Conservation (phyloP, 805 yeast species). For the Torulaspora microellipsoides region DNA sequence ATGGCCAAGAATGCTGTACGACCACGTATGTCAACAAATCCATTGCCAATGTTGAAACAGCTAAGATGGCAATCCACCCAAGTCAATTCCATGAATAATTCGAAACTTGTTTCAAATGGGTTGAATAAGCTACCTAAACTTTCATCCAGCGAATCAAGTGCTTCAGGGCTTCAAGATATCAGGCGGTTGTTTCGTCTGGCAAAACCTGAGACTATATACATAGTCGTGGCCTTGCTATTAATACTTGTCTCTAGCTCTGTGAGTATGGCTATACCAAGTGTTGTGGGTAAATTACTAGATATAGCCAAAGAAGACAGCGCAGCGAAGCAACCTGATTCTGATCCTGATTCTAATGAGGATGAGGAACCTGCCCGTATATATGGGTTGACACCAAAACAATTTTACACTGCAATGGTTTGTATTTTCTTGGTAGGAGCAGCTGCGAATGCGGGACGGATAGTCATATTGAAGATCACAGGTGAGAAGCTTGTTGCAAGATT, state of each 20-base stretch:
- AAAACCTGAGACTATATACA: slow-evolving; percentile 50
- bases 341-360: slow-evolving; percentile 27
- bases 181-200: slow-evolving; percentile 51
- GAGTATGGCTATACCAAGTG: slow-evolving; percentile 73
- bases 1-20: no score
- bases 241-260: slow-evolving; percentile 70
- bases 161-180: slow-evolving; percentile 35
- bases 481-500: slow-evolving; percentile 83
- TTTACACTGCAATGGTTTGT: slow-evolving; percentile 56
- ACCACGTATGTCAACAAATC: no score
- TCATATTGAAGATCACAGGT: slow-evolving; percentile 71
- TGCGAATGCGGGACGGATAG: slow-evolving; percentile 79
- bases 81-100: not conserved
- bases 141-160: slow-evolving; percentile 34
- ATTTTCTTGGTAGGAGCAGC: slow-evolving; percentile 69
- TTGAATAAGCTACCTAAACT: slow-evolving; percentile 13
- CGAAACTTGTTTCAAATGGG: not conserved
- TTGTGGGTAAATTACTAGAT: slow-evolving; percentile 85
- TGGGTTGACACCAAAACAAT: slow-evolving; percentile 60
- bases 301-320: slow-evolving; percentile 41
- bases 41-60: not conserved
- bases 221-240: slow-evolving; percentile 57
- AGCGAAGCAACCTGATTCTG: slow-evolving; percentile 7
- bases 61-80: slow-evolving; percentile 1
- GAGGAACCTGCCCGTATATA: slow-evolving; percentile 37